phyloP scores from a whole-genome alignment of 2,329 filamentous ascomycete species.

The Penicillium sp. region DNA sequence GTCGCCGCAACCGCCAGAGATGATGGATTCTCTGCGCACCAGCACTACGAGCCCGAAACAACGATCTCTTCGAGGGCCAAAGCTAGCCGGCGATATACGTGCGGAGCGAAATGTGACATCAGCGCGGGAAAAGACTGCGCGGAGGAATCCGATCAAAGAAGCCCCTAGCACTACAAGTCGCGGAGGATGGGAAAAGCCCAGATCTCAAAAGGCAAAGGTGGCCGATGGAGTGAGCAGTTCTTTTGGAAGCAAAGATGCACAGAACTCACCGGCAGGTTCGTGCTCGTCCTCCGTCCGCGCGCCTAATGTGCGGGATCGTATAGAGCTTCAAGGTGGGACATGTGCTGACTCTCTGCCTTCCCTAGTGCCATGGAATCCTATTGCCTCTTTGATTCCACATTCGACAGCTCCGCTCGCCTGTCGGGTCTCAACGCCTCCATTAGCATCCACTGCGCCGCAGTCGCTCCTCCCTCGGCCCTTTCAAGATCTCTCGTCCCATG shows the following conservation, averaged over 20 bases:
- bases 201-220: constrained; percentile 23
- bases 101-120: constrained; percentile 47
- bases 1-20: constrained; percentile 27
- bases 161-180: constrained; percentile 26
- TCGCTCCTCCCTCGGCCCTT: constrained; percentile 63
- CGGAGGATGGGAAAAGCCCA: constrained; percentile 31
- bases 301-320: not conserved
- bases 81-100: constrained; percentile 34
- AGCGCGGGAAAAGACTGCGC: constrained; percentile 57
- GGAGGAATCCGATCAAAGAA: constrained; percentile 53
- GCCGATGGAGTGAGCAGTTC: constrained; percentile 20
- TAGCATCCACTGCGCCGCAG: constrained; percentile 61
- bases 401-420: constrained; percentile 67
- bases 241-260: constrained; percentile 28
- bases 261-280: constrained; percentile 28
- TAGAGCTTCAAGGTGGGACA: not conserved
- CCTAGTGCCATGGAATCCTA: constrained; percentile 64
- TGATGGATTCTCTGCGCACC: constrained; percentile 28
- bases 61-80: constrained; percentile 31
- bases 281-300: constrained; percentile 4
- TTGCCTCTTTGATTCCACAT: constrained; percentile 66
- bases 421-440: constrained; percentile 56
- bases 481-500: constrained; percentile 65
- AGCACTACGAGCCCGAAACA: constrained; percentile 29
- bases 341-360: constrained; percentile 7